Evolutionary conservation across 768 basidiomycete species (phyloP).

Genomic region (Serendipita sp.): DNA sequence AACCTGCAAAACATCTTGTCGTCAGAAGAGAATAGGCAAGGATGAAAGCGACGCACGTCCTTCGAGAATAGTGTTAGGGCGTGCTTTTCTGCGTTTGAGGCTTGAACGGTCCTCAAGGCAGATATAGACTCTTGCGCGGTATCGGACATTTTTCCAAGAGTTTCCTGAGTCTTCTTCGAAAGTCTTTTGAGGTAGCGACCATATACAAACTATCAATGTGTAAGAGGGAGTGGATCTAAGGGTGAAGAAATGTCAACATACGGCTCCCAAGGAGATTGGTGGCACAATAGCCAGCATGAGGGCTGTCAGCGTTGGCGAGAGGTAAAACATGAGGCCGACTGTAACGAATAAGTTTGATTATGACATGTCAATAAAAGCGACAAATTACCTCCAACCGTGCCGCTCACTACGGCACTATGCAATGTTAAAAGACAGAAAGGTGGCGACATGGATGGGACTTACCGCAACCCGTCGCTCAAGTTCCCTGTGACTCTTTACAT

Average conservation of each 20-base stretch:
- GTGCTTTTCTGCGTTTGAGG: slow-evolving; percentile 67
- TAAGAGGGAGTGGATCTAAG: slow-evolving; percentile 9
- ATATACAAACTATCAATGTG: slow-evolving; percentile 62
- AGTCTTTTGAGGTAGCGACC: slow-evolving; percentile 87
- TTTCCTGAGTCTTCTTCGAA: slow-evolving; percentile 83
- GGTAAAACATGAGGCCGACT: slow-evolving; percentile 93
- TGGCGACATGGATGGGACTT: slow-evolving; percentile 7
- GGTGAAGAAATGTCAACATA: slow-evolving; percentile 21
- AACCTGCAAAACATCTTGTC: slow-evolving; percentile 17
- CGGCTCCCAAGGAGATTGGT: slow-evolving; percentile 69
- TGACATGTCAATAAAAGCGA: not conserved
- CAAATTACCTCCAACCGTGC: slow-evolving; percentile 67
- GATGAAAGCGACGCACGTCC: slow-evolving; percentile 21
- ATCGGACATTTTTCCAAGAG: slow-evolving; percentile 87
- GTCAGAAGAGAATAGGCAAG: not conserved
- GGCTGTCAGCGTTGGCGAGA: slow-evolving; percentile 72
- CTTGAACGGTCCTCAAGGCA: slow-evolving; percentile 76
- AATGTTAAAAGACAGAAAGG: slow-evolving; percentile 40
- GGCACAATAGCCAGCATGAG: slow-evolving; percentile 90
- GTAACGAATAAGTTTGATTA: not conserved
- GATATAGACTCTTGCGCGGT: slow-evolving; percentile 82
- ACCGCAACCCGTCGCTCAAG: slow-evolving; percentile 30
- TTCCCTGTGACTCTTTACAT: slow-evolving; percentile 27
- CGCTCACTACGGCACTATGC: slow-evolving; percentile 73
- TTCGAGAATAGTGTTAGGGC: slow-evolving; percentile 66